phyloP scores from a whole-genome alignment of 2,329 filamentous ascomycete species.

The Diaporthe amygdali region DNA sequence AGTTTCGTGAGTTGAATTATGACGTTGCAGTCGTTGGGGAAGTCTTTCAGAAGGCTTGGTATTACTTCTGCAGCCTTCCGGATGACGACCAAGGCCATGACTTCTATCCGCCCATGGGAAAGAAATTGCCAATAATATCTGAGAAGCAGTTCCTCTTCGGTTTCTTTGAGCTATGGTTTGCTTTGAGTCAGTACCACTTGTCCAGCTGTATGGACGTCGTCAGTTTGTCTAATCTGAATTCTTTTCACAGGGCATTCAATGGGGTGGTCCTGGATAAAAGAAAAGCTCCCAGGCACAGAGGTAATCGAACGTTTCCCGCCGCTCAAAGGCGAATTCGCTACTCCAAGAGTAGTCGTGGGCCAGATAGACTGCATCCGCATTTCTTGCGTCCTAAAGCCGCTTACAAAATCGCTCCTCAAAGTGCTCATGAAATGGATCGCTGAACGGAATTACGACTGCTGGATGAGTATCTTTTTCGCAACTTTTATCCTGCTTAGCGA shows the following conservation, averaged over 20 bases:
- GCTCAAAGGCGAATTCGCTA: constrained; percentile 39
- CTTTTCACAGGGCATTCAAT: constrained; percentile 46
- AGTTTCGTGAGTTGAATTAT: not conserved
- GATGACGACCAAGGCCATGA: not conserved
- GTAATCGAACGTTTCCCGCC: constrained; percentile 33
- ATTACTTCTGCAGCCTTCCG: constrained; percentile 26
- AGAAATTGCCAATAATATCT: constrained; percentile 27
- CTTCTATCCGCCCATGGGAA: not conserved
- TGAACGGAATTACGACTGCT: constrained; percentile 34
- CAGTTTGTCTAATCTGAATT: not conserved
- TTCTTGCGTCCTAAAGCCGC: constrained; percentile 39
- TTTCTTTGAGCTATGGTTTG: constrained; percentile 52
- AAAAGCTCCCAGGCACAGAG: constrained; percentile 19
- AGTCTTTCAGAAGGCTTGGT: constrained; percentile 35
- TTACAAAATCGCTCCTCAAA: constrained; percentile 39
- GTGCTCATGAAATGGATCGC: constrained; percentile 41
- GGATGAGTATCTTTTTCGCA: constrained; percentile 44
- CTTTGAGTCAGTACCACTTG: constrained; percentile 46
- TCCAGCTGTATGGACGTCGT: too few species aligned
- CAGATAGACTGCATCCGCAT: constrained; percentile 51
- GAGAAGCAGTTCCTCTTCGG: constrained; percentile 44
- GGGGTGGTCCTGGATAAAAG: constrained; percentile 48
- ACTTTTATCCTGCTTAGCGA: constrained; percentile 50
- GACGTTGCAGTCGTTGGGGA: constrained; percentile 31
- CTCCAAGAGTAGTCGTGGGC: constrained; percentile 50